Evolutionary conservation across 1,284 basidiomycete genomes (phyloP), one percentile per base, ranked within the genome.

Genomic region (Cutaneotrichosporon mucoides): DNA sequence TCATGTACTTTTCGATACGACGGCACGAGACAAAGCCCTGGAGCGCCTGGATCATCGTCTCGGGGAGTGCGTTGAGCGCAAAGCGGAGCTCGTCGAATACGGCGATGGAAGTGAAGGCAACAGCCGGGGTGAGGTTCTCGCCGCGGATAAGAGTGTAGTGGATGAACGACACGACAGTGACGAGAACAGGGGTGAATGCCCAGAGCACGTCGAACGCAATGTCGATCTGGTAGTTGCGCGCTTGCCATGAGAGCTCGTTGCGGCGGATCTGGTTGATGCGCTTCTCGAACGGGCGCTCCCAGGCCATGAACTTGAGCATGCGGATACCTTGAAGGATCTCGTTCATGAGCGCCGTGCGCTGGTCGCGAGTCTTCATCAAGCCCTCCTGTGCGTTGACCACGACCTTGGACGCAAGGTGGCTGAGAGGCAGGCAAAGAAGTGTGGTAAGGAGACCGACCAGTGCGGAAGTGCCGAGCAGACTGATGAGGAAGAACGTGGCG

Each of bases 291-390:
- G 86, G 89, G 16, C 89, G 85, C 77, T 96, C 93, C 92, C 92
- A 94, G 9, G 90, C 90, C 90, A 94, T 93, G 76, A 93, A 93
- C 82, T 96, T 95, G 68, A 95, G 84, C 90, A 95, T 94, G n/a
- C 91, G 83, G 63, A 96, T 92, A 3, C 85, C 90, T 52, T 89
- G 89, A 6, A 96, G 80, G 56, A 93, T 85, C 85, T 95, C 92
- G 69, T 95, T 95, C 92, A 95, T 96, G 49, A 95, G 79, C 1
- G 88, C 82, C 15, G 93, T 90, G 51, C 93, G 85, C 76, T 92
- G 88, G 68, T 97, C 93, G 16, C 92, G 84, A 40, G 89, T 84
- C 77, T 92, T 92, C 90, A 94, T 94, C 24, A 96, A 81, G 68
- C 88, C 90, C 62, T 95, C 91, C 72, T 96, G 91, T 0, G 85